Base-by-base conservation (phyloP, 2,329 filamentous ascomycete genomes). In the Exophiala calicioides region DNA sequence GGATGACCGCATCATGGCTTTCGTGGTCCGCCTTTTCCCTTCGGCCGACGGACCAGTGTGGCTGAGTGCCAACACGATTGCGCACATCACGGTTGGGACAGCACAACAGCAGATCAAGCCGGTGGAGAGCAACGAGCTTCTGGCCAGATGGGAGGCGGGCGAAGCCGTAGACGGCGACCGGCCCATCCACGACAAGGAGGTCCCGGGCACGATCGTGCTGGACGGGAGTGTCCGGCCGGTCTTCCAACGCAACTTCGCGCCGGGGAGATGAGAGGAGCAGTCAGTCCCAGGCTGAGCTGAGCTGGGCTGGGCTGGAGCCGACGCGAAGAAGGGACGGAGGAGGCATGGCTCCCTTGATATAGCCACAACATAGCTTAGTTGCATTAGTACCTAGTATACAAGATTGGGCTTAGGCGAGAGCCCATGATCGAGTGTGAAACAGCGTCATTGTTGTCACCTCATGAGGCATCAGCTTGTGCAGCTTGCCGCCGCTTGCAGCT, bases 11-110 rank as follows among this genome's bases (percentile, higher is more conserved):
- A 75, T 97, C 62, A 97, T 98, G 93, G 85, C 89, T 4, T 85
- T 98, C 47, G 87, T 95, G 3, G 89, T 88, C 12, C 81, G 90
- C 7, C 73, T 95, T 2, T 52, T 71, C 16, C 68, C 70, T 5
- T 47, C 60, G 2, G 80, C 82, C 46, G 69, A 78, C 10, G 69
- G 58, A 38, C 44, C 56, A 67, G 51, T 71, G 35, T 88, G 84
- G 81, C 74, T 82, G 44, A 91, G 84, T 52, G 78, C 80, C 32
- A 98, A 98, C 62, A 69, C 76, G 10, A 76, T 94, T 23, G 82
- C 90, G 8, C 93, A 98, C 65, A 81, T 98, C 50, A 98, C 93
- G 0, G 76, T 97, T 5, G 93, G 93, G 15, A 98, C 93, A 0
- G 80, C 82, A 7, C 79, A 83, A 56, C 68, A 75, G 35, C 67